A percentile compares a stretch with the other conserved stretches of the same genome.
Conservation (phyloP, 345 rosid species). For the Populus euphratica region DNA sequence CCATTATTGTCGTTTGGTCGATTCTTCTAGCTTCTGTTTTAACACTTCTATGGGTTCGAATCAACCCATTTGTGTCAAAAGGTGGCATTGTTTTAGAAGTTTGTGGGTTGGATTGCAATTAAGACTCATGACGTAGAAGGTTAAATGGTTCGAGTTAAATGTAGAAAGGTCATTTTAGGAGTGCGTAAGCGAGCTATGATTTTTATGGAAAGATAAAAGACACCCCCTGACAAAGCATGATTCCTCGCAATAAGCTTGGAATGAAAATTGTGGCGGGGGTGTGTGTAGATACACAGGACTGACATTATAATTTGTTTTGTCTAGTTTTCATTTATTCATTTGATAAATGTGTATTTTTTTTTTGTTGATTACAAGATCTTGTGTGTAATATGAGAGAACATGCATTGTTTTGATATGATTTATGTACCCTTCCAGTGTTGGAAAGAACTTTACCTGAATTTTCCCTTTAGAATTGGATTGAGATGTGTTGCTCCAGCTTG, state of each 20-base stretch:
- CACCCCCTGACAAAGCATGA: neutral
- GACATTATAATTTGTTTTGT: neutral
- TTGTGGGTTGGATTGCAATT: slow-evolving; percentile 53
- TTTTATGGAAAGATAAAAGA: neutral
- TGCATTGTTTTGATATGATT: neutral
- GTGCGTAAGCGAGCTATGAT: neutral
- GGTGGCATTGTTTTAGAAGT: slow-evolving; percentile 48
- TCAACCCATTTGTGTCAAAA: slow-evolving; percentile 48
- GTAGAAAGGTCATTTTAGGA: slow-evolving; percentile 3
- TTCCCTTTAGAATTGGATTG: neutral
- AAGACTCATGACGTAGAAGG: neutral
- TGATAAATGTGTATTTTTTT: neutral
- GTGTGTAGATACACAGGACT: slow-evolving; percentile 5
- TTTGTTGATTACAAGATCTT: neutral
- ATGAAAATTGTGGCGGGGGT: neutral
- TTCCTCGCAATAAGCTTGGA: slow-evolving; percentile 10
- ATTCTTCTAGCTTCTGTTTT: slow-evolving; percentile 58
- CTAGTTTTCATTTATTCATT: slow-evolving; percentile 7
- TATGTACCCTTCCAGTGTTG: neutral
- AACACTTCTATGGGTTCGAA: slow-evolving; percentile 60
- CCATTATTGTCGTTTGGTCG: slow-evolving; percentile 62
- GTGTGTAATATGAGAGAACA: slow-evolving; percentile 3
- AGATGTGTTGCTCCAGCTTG: neutral
- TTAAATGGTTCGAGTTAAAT: neutral
- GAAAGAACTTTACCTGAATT: neutral